Evolutionary conservation across 164 flowering plant genomes (phyloP).

Genomic region (Malania oleifera): DNA sequence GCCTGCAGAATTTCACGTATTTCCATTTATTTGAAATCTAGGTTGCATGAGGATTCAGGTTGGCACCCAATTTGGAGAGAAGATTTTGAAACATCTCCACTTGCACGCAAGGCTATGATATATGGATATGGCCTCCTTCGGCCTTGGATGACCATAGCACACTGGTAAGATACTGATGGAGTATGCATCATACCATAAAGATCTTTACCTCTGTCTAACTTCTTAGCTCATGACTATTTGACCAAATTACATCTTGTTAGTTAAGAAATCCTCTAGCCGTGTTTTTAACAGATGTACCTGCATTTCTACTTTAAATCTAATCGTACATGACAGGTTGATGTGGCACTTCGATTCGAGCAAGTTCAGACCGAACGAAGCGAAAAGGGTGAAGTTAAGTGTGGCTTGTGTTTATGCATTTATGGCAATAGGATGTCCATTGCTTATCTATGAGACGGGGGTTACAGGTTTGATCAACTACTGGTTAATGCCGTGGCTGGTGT

Average conservation of each 20-base stretch:
- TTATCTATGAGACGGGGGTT: conserved; percentile 65
- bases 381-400: conserved; percentile 88
- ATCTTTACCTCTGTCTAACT: background rate
- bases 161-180: conserved; percentile 52
- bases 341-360: conserved; percentile 84
- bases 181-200: background rate
- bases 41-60: conserved; percentile 86
- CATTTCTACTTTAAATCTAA: conserved; percentile 1
- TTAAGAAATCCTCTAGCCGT: background rate
- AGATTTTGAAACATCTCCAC: conserved; percentile 55
- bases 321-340: conserved; percentile 44
- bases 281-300: background rate
- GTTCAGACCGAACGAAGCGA: conserved; percentile 77
- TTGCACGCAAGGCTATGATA: conserved; percentile 64
- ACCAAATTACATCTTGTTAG: background rate
- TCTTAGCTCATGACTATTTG: background rate
- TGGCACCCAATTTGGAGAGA: conserved; percentile 75
- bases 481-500: conserved; percentile 96
- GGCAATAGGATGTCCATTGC: conserved; percentile 90
- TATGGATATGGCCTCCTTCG: conserved; percentile 81
- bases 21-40: too few relatives aligned
- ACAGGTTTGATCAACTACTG: conserved; percentile 90
- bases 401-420: conserved; percentile 85
- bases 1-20: too few relatives aligned
- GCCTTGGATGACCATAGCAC: conserved; percentile 91